Evolutionary conservation across 2,329 filamentous ascomycete species (phyloP).

Genomic region (Dactylellina leptospora): DNA sequence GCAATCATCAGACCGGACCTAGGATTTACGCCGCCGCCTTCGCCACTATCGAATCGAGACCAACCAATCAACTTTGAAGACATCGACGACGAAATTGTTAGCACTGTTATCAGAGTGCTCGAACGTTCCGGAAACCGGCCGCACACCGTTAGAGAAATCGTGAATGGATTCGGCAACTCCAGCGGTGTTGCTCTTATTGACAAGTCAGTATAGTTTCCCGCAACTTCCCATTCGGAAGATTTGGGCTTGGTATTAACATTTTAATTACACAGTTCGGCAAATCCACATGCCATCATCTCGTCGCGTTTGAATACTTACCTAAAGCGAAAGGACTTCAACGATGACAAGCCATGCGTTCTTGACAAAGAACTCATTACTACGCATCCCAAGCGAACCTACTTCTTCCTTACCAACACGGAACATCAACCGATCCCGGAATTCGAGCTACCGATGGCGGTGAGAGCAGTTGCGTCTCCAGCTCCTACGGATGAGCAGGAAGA

Average conservation of each 20-base stretch:
- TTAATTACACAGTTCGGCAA: conserved; percentile 76
- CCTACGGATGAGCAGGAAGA: conserved; percentile 78
- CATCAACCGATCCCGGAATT: conserved; percentile 81
- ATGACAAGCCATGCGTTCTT: conserved; percentile 81
- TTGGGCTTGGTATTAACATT: conserved; percentile 53
- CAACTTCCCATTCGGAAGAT: conserved; percentile 51
- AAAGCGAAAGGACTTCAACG: conserved; percentile 80
- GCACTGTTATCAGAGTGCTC: conserved; percentile 85
- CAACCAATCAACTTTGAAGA: conserved; percentile 75
- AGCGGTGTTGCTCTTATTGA: conserved; percentile 69
- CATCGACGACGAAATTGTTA: conserved; percentile 94
- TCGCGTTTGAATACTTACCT: conserved; percentile 89
- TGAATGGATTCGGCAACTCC: conserved; percentile 59
- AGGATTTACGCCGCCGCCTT: conserved; percentile 78
- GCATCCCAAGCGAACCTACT: conserved; percentile 94
- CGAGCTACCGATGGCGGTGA: conserved; percentile 66
- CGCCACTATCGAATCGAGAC: conserved; percentile 64
- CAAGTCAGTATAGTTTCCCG: conserved; percentile 76
- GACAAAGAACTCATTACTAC: conserved; percentile 92
- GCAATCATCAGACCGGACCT: conserved; percentile 62
- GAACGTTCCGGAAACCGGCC: conserved; percentile 90
- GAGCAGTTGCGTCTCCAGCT: conserved; percentile 80
- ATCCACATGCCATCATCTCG: conserved; percentile 92
- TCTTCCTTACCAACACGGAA: conserved; percentile 88
- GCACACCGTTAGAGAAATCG: conserved; percentile 92